A percentile compares a stretch with the other conserved stretches of the same genome.
phyloP scores from a whole-genome alignment of 2,329 filamentous ascomycete species.

The Madurella fahalii region DNA sequence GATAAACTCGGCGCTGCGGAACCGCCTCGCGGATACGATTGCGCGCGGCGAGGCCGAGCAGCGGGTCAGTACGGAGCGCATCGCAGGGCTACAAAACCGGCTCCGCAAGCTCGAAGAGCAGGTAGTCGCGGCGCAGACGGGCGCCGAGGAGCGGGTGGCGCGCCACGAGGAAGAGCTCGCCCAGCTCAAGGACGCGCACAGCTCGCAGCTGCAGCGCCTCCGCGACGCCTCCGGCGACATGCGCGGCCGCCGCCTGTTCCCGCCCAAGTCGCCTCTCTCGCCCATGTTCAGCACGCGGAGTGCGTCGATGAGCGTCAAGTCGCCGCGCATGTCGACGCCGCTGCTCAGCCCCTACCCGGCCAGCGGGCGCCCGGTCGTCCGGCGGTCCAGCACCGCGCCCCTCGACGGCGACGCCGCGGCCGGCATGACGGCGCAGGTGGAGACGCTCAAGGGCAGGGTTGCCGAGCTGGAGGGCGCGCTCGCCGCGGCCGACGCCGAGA shows the following conservation, averaged over 20 bases:
- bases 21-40: slow-evolving; percentile 74
- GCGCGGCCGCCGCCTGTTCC: slow-evolving; percentile 47
- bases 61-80: slow-evolving; percentile 71
- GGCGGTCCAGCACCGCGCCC: slow-evolving; percentile 38
- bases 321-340: slow-evolving; percentile 48
- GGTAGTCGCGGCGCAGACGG: slow-evolving; percentile 75
- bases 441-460: slow-evolving; percentile 72
- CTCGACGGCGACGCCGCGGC: slow-evolving; percentile 40
- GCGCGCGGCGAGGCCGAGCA: slow-evolving; percentile 80
- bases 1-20: slow-evolving; percentile 70
- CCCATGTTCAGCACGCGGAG: slow-evolving; percentile 52
- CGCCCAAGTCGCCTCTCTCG: slow-evolving; percentile 57
- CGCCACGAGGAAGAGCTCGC: slow-evolving; percentile 84
- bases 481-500: slow-evolving; percentile 69
- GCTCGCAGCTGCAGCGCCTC: slow-evolving; percentile 70
- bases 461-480: slow-evolving; percentile 81
- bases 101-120: slow-evolving; percentile 81
- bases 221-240: slow-evolving; percentile 43
- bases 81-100: slow-evolving; percentile 76
- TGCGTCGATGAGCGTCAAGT: slow-evolving; percentile 31
- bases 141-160: slow-evolving; percentile 77
- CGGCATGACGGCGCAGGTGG: slow-evolving; percentile 57
- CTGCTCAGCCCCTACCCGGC: slow-evolving; percentile 6
- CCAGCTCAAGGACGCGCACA: slow-evolving; percentile 71
- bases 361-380: slow-evolving; percentile 27